Evolutionary conservation across 2,329 filamentous ascomycete species (phyloP), one percentile per base, ranked within the genome.

Genomic region (Cladophialophora immunda): DNA sequence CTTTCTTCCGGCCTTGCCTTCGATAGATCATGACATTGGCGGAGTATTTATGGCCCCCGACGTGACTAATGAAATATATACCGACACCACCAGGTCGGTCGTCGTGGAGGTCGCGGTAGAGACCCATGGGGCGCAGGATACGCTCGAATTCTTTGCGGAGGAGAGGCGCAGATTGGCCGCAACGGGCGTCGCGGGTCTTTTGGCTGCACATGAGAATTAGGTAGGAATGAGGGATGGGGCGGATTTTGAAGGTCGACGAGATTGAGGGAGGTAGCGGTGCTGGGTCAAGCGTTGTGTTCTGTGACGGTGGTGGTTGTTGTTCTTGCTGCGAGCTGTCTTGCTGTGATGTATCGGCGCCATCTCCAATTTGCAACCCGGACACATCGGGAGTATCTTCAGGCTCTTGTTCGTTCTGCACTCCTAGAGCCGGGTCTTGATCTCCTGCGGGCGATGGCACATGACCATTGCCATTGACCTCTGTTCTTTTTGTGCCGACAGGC

Each of bases 21-120:
- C 95, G 87, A 78, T 99, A 98, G 1, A 99, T 84, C 83, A 99
- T 92, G 73, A 98, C 88, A 75, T 99, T 99, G 30, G 95, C 95
- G 55, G 90, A 89, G 81, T 97, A 98, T 82, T 97, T 97, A 83
- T 99, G 95, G 0, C 95, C 95, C 30, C 95, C 95, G 2, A 97
- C 93, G 76, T 99, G 95, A 72, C 89, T 94, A 76, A 98, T 96
- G 77, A 97, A 98, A 64, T 71, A 71, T 71, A 99, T 92, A 0
- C 93, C 94, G 5, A 97, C 94, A 13, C 95, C 95, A 11, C 94
- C 94, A 0, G 94, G 93, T 65, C 95, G 83, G 78, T 93, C 89
- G 77, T 99, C 95, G 76, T 96, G 89, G 55, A 95, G 81, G 76
- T 98, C 94, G 32, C 95, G 89, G 78, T 91, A 94, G 22, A 99